Evolutionary conservation across 768 basidiomycete species (phyloP).

Genomic region (Leccinellum luteum): DNA sequence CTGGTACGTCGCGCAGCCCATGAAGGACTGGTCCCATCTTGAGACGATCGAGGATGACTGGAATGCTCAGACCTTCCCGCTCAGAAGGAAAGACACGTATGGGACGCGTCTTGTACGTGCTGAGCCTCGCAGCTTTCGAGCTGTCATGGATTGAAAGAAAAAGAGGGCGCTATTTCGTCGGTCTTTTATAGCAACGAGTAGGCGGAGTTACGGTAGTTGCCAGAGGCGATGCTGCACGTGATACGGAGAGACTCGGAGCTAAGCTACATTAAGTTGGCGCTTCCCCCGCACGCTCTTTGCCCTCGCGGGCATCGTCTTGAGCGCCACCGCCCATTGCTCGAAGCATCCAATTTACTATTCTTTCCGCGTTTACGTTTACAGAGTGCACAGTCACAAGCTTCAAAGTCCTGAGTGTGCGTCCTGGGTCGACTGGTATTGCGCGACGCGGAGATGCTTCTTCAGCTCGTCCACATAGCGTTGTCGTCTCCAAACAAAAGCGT

Average conservation of each 20-base stretch:
- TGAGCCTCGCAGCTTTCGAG: constrained; percentile 32
- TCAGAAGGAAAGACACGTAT: constrained; percentile 25
- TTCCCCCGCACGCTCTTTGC: constrained; percentile 13
- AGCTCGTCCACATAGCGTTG: constrained; percentile 43
- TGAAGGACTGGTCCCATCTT: constrained; percentile 25
- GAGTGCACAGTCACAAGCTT: constrained; percentile 32
- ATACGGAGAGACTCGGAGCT: too few species aligned
- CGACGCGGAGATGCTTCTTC: constrained; percentile 56
- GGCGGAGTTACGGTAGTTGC: constrained; percentile 21
- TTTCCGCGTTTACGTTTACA: constrained; percentile 55
- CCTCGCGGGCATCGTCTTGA: constrained; percentile 16
- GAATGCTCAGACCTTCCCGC: constrained; percentile 35
- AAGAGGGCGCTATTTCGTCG: neutral
- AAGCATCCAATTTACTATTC: constrained; percentile 69
- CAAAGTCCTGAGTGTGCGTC: constrained; percentile 46
- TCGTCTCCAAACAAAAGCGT: constrained; percentile 31
- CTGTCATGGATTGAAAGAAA: constrained; percentile 16
- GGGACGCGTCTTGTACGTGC: constrained; percentile 23
- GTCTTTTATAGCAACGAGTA: constrained; percentile 5
- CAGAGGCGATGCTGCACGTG: constrained; percentile 21
- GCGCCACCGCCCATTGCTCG: constrained; percentile 25
- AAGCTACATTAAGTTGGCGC: too few species aligned
- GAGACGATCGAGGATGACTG: constrained; percentile 31
- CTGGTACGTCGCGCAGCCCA: constrained; percentile 30
- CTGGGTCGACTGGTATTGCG: constrained; percentile 89